phyloP scores from a whole-genome alignment of 345 rosid genomes.

The Rubroshorea leprosula region DNA sequence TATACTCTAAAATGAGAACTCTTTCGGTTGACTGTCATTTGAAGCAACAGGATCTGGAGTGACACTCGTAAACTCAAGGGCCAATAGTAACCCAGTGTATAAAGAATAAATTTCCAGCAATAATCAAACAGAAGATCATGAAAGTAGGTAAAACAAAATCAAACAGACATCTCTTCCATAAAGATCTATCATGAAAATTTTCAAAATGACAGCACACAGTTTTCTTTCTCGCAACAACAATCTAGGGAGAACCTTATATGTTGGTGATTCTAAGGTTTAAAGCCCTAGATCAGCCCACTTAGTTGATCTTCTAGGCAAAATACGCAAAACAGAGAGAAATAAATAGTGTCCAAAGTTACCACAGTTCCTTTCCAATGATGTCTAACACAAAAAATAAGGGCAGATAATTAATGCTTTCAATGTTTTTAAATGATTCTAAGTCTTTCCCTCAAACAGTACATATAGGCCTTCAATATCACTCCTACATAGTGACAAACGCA shows the following conservation, averaged over 20 bases:
- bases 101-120: conserved; percentile 1
- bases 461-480: background rate
- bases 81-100: background rate
- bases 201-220: background rate
- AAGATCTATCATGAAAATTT: conserved; percentile 4
- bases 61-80: background rate
- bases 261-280: background rate
- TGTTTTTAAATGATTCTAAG: background rate
- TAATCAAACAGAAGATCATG: background rate
- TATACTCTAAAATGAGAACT: conserved; percentile 83
- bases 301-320: background rate
- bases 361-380: background rate
- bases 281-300: too few species aligned
- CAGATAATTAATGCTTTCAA: background rate
- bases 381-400: background rate
- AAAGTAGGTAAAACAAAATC: background rate
- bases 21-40: conserved; percentile 73
- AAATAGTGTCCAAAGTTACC: background rate
- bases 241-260: background rate
- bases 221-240: background rate
- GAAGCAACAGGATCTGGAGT: conserved; percentile 7
- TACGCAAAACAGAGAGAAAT: background rate
- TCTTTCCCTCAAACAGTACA: background rate
- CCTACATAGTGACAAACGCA: background rate
- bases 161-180: background rate